These are phyloP conservation scores for Pichiaceae sp. DNA, from an alignment of 1,139 yeast species.

Conservation along the genomic window DNA sequence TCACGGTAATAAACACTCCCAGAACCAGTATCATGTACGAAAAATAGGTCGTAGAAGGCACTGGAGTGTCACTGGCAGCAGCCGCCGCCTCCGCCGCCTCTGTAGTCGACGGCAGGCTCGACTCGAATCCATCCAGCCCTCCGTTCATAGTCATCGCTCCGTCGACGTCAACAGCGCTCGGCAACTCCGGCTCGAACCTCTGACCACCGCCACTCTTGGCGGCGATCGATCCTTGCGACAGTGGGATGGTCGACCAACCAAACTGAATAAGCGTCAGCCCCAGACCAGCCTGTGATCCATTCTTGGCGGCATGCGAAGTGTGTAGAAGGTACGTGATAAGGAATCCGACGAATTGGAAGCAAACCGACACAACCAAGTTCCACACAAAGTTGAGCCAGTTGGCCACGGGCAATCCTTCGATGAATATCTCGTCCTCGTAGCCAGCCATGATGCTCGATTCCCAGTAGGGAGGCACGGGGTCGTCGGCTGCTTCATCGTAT, in stretches of 20 bases:
- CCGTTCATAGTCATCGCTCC: slow-evolving; percentile 30
- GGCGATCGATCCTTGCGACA: slow-evolving; percentile 6
- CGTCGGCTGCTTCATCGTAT: slow-evolving; percentile 93
- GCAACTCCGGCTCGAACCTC: slow-evolving; percentile 43
- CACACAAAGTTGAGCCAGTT: slow-evolving; percentile 78
- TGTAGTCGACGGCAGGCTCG: slow-evolving; percentile 24
- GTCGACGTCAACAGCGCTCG: slow-evolving; percentile 42
- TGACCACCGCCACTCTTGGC: slow-evolving; percentile 28
- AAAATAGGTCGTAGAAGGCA: slow-evolving; percentile 14
- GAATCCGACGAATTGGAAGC: slow-evolving; percentile 92
- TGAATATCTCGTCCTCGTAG: slow-evolving; percentile 79
- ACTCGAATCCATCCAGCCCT: slow-evolving; percentile 37
- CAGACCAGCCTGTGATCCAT: slow-evolving; percentile 89
- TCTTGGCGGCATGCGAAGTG: slow-evolving; percentile 95
- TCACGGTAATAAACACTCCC: slow-evolving; percentile 59
- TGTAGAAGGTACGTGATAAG: slow-evolving; percentile 82
- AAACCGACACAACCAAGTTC: slow-evolving; percentile 81
- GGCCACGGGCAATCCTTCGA: slow-evolving; percentile 97
- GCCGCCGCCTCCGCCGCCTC: slow-evolving; percentile 14
- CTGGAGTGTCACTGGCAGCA: slow-evolving; percentile 3
- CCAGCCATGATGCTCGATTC: slow-evolving; percentile 82
- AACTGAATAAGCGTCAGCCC: slow-evolving; percentile 78
- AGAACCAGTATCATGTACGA: slow-evolving; percentile 30
- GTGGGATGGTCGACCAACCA: slow-evolving; percentile 67
- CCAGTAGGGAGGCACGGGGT: slow-evolving; percentile 95